Evolutionary conservation across 2,329 filamentous ascomycete genomes (phyloP), one percentile per base, ranked within the genome.

Genomic region (Emydomyces testavorans): DNA sequence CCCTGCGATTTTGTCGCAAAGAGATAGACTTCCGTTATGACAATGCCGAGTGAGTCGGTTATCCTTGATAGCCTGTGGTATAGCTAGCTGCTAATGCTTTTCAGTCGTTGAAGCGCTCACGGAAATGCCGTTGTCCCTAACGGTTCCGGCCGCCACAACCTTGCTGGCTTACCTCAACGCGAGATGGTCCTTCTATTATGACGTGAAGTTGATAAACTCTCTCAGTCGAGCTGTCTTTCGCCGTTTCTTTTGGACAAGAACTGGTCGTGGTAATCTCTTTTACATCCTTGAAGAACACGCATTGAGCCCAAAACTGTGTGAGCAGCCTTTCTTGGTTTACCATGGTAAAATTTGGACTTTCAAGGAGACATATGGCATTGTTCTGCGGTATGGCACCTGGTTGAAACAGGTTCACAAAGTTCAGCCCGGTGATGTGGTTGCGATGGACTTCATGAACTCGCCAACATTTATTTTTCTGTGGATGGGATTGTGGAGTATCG

Each of bases 401-500:
- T 68, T 94, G 46, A 80, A 80, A 62, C 73, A 74, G 1, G 73
- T 67, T 7, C 74, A 81, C 45, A 72, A 72, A 24, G 71, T 94
- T 39, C 74, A 80, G 55, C 76, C 79, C 21, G 78, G 77, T 37
- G 85, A 93, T 45, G 78, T 94, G 28, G 82, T 94, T 15, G 86
- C 85, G 6, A 73, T 94, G 56, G 76, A 92, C 62, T 84, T 85
- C 55, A 81, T 83, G 65, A 94, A 94, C 61, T 85, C 79, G 34
- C 79, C 86, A n/a, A 74, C 75, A 2, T 90, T 87, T 58, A 59
- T 90, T 23, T 85, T 89, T 60, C 53, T 93, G 6, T 78, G 81
- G 73, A 71, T 89, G 47, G 87, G 82, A 0, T 66, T 94, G 26
- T 94, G 86, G 86, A 79, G 81, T 24, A 79, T 94, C 50, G 88